Percentiles rank a stretch among this genome's conserved stretches.
Evolutionary conservation across 805 yeast species (phyloP).

Genomic region (Myxozyma mucilagina): DNA sequence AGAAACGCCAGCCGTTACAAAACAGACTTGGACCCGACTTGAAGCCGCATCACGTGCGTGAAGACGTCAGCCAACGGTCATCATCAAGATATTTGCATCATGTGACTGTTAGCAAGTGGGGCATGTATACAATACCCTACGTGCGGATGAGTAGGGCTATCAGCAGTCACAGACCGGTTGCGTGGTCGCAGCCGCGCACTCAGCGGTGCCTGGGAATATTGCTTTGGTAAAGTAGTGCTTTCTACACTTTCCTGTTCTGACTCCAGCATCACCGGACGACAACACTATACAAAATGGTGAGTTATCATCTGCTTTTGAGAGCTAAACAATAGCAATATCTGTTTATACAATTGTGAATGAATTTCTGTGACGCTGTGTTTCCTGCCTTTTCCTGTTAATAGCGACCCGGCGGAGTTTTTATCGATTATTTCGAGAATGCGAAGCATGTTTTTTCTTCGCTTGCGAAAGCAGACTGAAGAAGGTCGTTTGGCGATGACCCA

Average conservation of each 20-base stretch:
- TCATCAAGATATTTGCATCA: neutral
- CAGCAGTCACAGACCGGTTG: conserved; percentile 7
- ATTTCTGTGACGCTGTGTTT: neutral
- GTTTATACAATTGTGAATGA: neutral
- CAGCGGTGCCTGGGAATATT: neutral
- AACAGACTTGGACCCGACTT: neutral
- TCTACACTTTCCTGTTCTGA: neutral
- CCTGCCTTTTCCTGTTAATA: neutral
- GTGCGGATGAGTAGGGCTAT: neutral
- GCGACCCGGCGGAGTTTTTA: conserved; percentile 8
- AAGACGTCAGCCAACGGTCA: neutral
- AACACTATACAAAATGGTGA: conserved; percentile 19
- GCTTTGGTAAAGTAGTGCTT: neutral
- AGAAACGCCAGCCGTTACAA: neutral
- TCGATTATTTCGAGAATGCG: conserved; percentile 4
- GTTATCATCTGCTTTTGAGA: neutral
- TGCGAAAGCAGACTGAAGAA: neutral
- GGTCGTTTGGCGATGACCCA: neutral
- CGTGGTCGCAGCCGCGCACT: neutral
- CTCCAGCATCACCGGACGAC: neutral
- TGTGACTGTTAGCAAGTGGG: neutral
- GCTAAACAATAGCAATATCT: neutral
- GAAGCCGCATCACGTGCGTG: neutral
- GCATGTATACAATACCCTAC: neutral
- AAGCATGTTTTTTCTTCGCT: neutral